Conservation (phyloP, 1,139 yeast species). For the Yamadazyma sp. region DNA sequence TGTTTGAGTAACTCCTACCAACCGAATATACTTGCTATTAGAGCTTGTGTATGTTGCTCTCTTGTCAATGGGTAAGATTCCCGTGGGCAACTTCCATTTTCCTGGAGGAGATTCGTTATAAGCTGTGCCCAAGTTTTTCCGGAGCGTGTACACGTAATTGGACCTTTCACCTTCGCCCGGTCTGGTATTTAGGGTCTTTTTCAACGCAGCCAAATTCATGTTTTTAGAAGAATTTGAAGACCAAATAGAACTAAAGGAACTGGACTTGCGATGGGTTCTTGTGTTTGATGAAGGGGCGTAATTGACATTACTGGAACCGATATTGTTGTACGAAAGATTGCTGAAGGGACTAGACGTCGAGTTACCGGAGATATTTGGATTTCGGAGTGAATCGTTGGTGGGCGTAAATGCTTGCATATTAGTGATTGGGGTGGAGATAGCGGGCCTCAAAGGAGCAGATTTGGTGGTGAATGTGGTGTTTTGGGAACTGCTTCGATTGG, state of each 20-base stretch:
- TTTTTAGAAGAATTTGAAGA: slow-evolving; percentile 36
- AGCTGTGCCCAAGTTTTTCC: slow-evolving; percentile 55
- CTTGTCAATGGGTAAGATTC: slow-evolving; percentile 50
- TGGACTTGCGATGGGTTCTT: slow-evolving; percentile 13
- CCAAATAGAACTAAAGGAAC: slow-evolving; percentile 39
- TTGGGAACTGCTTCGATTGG: slow-evolving; percentile 10
- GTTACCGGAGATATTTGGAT: not conserved
- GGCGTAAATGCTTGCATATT: slow-evolving; percentile 7
- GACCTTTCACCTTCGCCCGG: slow-evolving; percentile 57
- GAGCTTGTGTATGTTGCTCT: slow-evolving; percentile 26
- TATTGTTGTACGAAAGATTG: not conserved
- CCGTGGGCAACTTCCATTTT: slow-evolving; percentile 65
- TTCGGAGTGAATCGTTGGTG: slow-evolving; percentile 6
- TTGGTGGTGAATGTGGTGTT: slow-evolving; percentile 12
- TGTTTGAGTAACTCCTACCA: slow-evolving; percentile 25
- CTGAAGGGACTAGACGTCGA: not conserved
- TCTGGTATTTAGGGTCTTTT: slow-evolving; percentile 34
- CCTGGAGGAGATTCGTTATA: slow-evolving; percentile 56
- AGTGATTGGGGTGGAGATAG: slow-evolving; percentile 17
- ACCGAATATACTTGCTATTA: slow-evolving; percentile 33
- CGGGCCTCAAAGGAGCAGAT: slow-evolving; percentile 13
- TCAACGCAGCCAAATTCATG: slow-evolving; percentile 40
- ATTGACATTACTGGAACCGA: not conserved
- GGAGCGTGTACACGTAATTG: slow-evolving; percentile 52
- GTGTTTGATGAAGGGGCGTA: not conserved